Evolutionary conservation across 208 protist species (phyloP).

Genomic region (Wallacemonas sp.): DNA sequence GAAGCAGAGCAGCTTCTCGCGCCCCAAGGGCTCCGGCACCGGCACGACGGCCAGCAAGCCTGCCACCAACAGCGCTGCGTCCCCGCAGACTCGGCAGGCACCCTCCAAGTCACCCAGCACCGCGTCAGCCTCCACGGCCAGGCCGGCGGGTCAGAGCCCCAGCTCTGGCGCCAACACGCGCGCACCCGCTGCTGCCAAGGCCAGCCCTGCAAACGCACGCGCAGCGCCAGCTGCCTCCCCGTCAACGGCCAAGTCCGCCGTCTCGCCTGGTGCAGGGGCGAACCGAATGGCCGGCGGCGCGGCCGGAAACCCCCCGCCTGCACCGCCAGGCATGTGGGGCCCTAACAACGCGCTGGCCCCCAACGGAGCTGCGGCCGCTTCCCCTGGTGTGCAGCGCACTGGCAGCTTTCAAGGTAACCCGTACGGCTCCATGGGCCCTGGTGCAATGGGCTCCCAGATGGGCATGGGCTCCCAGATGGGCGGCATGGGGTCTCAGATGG

Average conservation of each 20-base stretch:
- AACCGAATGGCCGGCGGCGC: no score
- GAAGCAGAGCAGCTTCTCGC: conserved; percentile 34
- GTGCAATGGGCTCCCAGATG: conserved; percentile 21
- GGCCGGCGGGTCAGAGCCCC: neutral
- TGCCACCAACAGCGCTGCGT: neutral
- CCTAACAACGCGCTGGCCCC: conserved; percentile 18
- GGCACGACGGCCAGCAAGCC: conserved; percentile 5
- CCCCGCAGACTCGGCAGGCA: conserved; percentile 1
- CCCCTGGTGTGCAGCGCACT: conserved; percentile 3
- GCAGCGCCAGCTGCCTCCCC: conserved; percentile 1
- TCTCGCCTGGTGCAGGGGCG: conserved; percentile 14
- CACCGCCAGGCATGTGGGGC: conserved; percentile 21
- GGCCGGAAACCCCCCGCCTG: neutral
- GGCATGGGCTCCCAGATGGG: conserved; percentile 12
- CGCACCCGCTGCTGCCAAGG: neutral
- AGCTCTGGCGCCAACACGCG: neutral
- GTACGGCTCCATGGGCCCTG: conserved; percentile 22
- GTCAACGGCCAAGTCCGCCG: conserved; percentile 17
- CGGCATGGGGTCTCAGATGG: conserved; percentile 15
- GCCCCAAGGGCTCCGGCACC: conserved; percentile 11
- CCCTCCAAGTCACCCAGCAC: neutral
- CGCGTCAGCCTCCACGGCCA: neutral
- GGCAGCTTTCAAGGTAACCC: conserved; percentile 20
- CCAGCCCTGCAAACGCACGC: neutral
- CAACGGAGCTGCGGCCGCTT: conserved; percentile 1